Base-by-base conservation (phyloP, 306 rosid species). In the Lotus japonicus region DNA sequence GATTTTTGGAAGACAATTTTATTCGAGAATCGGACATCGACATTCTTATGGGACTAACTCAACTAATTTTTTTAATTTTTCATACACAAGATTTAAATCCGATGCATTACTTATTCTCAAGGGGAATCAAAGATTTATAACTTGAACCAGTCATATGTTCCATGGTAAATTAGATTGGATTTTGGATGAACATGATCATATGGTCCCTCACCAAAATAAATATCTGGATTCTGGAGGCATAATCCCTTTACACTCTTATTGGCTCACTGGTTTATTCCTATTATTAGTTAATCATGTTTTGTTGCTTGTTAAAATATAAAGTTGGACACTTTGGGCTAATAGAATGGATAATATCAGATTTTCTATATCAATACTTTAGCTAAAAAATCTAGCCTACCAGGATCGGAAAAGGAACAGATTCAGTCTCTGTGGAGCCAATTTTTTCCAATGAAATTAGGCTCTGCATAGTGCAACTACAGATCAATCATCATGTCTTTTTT, bases 151-250 rank as follows among this genome's bases (percentile, higher is more conserved):
- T 5, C 4, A 28, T 21, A 1, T 21, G 26, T n/a, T n/a, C n/a
- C n/a, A n/a, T 4, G 33, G 0, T 31, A 31, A 4, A 6, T 14
- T 49, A 31, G n/a, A 63, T 11, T 45, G 23, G 36, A 55, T 73
- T 28, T 38, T 23, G 38, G 84, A 82, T 77, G 58, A 68, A 45
- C 35, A 76, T 52, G 17, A 48, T 11, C 12, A 51, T 9, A 50
- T 69, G 76, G 71, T 66, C 84, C 88, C 76, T 15, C 4, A 59
- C 9, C 61, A 59, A 64, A 65, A n/a, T n/a, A n/a, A 78, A 45
- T 5, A 64, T 64, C 70, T 64, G 3, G 28, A 8, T 38, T 38
- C 43, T 38, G 43, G 0, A 60, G 45, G 84, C 68, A 80, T 83
- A 73, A 83, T 64, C 73, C 70, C 56, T 63, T 73, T 83, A 39